Evolutionary conservation across 208 protist species (phyloP).

Genomic region (Acanthamoeba triangularis): DNA sequence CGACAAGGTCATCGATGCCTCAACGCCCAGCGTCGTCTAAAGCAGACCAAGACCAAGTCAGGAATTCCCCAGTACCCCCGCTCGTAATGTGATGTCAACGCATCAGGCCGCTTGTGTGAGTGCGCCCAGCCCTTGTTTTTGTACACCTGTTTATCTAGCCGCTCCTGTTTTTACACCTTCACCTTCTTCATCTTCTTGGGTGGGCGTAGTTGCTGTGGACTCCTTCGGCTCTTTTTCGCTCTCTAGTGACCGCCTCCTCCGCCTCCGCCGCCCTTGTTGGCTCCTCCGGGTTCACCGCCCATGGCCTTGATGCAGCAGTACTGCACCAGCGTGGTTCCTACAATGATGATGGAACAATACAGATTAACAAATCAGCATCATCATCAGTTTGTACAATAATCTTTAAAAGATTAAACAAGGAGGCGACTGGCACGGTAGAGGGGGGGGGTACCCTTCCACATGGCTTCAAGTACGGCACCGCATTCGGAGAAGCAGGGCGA

Average conservation of each 20-base stretch:
- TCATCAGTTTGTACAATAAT: not conserved
- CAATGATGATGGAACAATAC: not conserved
- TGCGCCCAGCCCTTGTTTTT: not conserved
- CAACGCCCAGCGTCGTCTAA: not conserved
- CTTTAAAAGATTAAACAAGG: not conserved
- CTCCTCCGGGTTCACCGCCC: not conserved
- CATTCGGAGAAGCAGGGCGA: constrained; percentile 46
- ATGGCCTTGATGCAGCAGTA: constrained; percentile 35
- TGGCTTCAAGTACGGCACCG: not conserved
- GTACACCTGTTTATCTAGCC: not conserved
- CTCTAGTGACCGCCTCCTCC: no score
- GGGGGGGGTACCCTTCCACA: constrained; percentile 7
- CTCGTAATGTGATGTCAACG: not conserved
- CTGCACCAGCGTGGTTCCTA: not conserved
- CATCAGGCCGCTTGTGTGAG: not conserved
- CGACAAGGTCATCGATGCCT: constrained; percentile 46
- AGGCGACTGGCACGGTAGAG: no score
- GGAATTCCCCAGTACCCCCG: not conserved
- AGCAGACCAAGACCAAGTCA: not conserved
- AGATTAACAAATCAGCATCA: not conserved
- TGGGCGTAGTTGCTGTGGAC: not conserved
- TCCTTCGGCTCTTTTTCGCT: no score
- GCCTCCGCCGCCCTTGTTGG: not conserved
- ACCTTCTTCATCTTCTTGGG: not conserved
- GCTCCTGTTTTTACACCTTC: not conserved